Evolutionary conservation across 208 protist genomes (phyloP).

Genomic region (Acanthamoeba castellanii): DNA sequence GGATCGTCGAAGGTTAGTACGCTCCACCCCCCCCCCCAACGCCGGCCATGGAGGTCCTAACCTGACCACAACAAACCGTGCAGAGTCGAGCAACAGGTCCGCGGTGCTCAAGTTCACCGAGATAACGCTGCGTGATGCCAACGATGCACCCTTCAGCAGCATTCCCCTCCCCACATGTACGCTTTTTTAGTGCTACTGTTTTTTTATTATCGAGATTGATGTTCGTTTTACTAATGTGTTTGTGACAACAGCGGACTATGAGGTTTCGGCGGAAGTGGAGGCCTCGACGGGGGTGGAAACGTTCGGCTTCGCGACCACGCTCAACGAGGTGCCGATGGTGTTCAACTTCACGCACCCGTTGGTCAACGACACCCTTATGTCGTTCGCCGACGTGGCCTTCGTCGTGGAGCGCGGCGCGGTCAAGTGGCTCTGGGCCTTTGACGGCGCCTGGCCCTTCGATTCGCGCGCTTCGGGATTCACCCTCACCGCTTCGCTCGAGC

Average conservation of each 20-base stretch:
- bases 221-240: too few relatives aligned
- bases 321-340: not conserved
- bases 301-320: not conserved
- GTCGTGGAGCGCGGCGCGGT: conserved; percentile 17
- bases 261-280: not conserved
- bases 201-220: too few relatives aligned
- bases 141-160: not conserved
- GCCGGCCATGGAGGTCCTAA: not conserved
- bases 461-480: not conserved
- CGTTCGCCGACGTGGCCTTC: not conserved
- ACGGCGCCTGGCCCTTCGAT: conserved; percentile 35
- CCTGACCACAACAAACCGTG: not conserved
- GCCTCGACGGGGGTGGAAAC: not conserved
- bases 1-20: not conserved
- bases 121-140: not conserved
- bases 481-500: not conserved
- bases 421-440: not conserved
- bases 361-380: not conserved
- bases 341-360: conserved; percentile 37
- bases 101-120: not conserved
- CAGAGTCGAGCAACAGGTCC: not conserved
- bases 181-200: not conserved
- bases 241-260: not conserved
- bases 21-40: not conserved
- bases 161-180: not conserved